Conservation (phyloP, 1,139 yeast species). For the Candida anutae region DNA sequence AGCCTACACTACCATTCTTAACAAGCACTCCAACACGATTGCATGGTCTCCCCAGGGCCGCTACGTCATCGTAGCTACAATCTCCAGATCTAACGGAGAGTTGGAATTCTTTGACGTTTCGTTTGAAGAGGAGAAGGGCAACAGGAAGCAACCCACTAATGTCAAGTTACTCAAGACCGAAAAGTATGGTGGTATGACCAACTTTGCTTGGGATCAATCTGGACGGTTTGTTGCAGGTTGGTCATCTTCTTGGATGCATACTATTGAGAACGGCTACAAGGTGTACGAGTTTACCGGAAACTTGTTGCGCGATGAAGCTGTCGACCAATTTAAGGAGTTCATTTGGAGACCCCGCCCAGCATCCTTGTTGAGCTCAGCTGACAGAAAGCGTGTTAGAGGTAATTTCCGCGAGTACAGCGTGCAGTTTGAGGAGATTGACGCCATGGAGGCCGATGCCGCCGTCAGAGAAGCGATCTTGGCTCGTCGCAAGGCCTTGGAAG, state of each 20-base stretch:
- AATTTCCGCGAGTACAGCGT: conserved; percentile 84
- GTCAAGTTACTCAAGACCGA: conserved; percentile 59
- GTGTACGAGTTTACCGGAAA: conserved; percentile 80
- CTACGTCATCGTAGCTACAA: conserved; percentile 71
- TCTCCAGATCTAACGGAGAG: conserved; percentile 57
- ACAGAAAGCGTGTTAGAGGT: conserved; percentile 84
- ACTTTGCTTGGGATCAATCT: conserved; percentile 90
- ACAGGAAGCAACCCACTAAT: conserved; percentile 44
- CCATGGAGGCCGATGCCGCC: conserved; percentile 94
- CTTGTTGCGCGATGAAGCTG: conserved; percentile 61
- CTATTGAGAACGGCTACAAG: conserved; percentile 85
- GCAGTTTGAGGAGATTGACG: conserved; percentile 91
- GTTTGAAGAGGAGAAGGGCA: conserved; percentile 49
- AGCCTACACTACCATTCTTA: conserved; percentile 40
- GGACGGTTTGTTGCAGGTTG: conserved; percentile 86
- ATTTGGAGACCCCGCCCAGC: conserved; percentile 98
- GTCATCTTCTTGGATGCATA: conserved; percentile 83
- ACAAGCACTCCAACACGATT: conserved; percentile 66
- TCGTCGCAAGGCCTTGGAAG: conserved; percentile 76
- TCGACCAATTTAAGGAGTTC: conserved; percentile 82
- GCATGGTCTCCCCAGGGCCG: conserved; percentile 94
- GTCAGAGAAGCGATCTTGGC: conserved; percentile 80
- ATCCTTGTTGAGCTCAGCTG: conserved; percentile 64
- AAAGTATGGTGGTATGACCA: conserved; percentile 73
- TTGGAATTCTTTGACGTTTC: conserved; percentile 76